Percentiles rank a stretch among this genome's conserved stretches.
Evolutionary conservation across 345 rosid genomes (phyloP).

Genomic region (Eutrema japonicum): DNA sequence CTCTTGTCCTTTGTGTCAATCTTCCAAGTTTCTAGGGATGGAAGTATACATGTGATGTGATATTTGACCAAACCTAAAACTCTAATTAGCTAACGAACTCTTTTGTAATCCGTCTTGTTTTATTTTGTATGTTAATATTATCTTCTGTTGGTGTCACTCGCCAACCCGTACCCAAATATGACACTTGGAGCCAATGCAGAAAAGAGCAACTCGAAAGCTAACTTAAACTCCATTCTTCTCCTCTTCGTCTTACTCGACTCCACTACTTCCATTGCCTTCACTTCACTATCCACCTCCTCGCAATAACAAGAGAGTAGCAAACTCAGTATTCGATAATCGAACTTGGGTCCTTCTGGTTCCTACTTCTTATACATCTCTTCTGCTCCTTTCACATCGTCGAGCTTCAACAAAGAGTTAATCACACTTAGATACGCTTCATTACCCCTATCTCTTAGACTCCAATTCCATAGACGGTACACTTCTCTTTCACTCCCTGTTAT

Average conservation of each 20-base stretch:
- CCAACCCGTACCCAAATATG: too few species aligned
- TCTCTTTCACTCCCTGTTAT: background rate
- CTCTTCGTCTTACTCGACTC: background rate
- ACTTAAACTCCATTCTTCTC: background rate
- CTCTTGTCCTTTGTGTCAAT: slow-evolving; percentile 83
- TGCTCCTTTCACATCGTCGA: slow-evolving; percentile 16
- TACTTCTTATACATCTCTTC: slow-evolving; percentile 2
- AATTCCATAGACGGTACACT: slow-evolving; percentile 20
- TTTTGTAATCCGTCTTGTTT: too few species aligned
- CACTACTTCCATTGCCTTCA: background rate
- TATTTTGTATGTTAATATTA: too few species aligned
- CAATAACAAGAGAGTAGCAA: slow-evolving; percentile 19
- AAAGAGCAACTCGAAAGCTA: too few species aligned
- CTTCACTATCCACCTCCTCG: background rate
- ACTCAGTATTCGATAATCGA: slow-evolving; percentile 6
- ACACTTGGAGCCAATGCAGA: too few species aligned
- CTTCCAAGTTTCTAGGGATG: slow-evolving; percentile 74
- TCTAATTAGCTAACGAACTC: too few species aligned
- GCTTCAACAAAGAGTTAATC: slow-evolving; percentile 22
- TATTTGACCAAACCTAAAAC: too few species aligned
- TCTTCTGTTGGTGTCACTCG: too few species aligned
- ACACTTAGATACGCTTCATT: slow-evolving; percentile 6
- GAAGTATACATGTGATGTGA: slow-evolving; percentile 17
- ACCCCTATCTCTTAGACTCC: background rate
- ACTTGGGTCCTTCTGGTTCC: background rate